Evolutionary conservation across 352 stramenopile genomes (phyloP), one percentile per base, ranked within the genome.

Genomic region (Phytophthora aleatoria): DNA sequence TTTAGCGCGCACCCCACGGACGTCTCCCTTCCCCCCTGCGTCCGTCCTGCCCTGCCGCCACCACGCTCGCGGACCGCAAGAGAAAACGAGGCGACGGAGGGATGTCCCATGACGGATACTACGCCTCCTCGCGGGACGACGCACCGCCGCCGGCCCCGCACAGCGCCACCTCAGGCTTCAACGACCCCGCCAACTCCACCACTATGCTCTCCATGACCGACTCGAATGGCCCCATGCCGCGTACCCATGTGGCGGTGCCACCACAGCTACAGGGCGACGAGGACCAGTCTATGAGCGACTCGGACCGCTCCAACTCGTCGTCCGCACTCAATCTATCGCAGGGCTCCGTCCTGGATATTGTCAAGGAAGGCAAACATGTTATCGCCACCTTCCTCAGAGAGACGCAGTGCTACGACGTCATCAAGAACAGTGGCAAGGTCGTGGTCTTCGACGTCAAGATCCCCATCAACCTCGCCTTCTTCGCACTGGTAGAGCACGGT

Each of bases 391-490:
- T 98, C 73, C 77, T 99, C 27, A 63, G 84, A 47, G 76, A 84
- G 8, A 89, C 96, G 60, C 89, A 85, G 64, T 98, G 95, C 73
- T 99, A 98, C 74, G 93, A 97, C 48, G 83, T 99, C n/a, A 90
- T 99, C 57, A 94, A 98, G 72, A 94, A 96, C 51, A 98, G 92
- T 73, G 95, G 96, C 44, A 99, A 95, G 67, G 89, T 99, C 20
- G 97, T 99, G 20, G 96, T 99, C 7, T 99, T 99, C 80, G 97
- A 99, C 75, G 96, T 97, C 47, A 98, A 97, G 71, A 99, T 99
- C 78, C 96, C 97, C 16, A 98, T 99, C 67, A 98, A 99, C 67
- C 78, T 99, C 38, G 97, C 97, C 31, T 99, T 99, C 85, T 99
- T 99, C 76, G 97, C 97, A 12, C 83, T 99, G 33, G 95, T 99